Evolutionary conservation across 2,329 filamentous ascomycete species (phyloP), one percentile per base, ranked within the genome.

Genomic region (Knufia fluminis): DNA sequence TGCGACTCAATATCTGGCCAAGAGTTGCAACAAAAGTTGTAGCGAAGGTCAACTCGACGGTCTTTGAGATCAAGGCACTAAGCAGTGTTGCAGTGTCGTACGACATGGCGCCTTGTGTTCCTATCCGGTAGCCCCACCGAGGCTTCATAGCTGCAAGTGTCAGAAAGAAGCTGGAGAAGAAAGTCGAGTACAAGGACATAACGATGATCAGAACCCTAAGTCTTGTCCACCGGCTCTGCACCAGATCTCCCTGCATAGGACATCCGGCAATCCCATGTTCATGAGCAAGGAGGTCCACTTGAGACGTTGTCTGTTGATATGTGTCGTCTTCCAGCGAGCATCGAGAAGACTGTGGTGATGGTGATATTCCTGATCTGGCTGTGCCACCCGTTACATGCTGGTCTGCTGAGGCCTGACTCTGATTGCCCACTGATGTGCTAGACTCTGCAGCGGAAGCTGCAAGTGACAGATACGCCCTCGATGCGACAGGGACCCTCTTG

Each of bases 31-130:
- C 82, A 52, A 87, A 85, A 0, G 86, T 80, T 0, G 85, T 87
- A 2, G 87, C 84, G 59, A 89, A 91, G 0, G 82, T 80, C 55
- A 90, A 62, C 65, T 91, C 86, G 42, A 90, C 86, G 0, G 82
- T 77, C 65, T 90, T 91, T 6, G 86, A 83, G 31, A 87, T 68
- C 2, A 87, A 65, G 0, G 84, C 77, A n/a, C 79, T 80, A 1
- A 90, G 60, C 1, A 86, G 66, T 1, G 79, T 81, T 0, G 86
- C 85, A 1, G 79, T 82, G 0, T 80, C 75, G 0, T 82, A 80
- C 0, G 70, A 69, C 14, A 90, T 58, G 0, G 62, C 59, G 6
- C 74, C 72, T 10, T 74, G 67, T 3, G 71, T 73, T 10, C 72
- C 72, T 39, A 89, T 80, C 1, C 57, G 63, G 7, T 68, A 68